A percentile compares a stretch with the other conserved stretches of the same genome.
Evolutionary conservation across 2,329 filamentous ascomycete species (phyloP).

Genomic region (Nigrograna mackinnonii): DNA sequence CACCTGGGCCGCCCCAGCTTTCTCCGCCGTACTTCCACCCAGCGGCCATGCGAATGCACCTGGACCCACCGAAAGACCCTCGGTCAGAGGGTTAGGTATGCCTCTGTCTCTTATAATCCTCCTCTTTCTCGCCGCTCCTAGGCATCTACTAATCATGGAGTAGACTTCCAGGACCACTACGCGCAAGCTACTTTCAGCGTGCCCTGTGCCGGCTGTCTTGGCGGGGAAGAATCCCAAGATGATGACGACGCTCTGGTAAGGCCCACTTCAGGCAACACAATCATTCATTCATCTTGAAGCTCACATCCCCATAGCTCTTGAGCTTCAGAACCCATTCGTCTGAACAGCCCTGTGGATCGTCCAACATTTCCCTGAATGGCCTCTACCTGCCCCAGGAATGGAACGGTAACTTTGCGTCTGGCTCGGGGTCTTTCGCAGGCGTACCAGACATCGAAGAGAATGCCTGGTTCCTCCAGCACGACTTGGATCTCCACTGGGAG

Average conservation of each 20-base stretch:
- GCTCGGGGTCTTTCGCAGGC: conserved; percentile 35
- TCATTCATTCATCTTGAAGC: conserved; percentile 19
- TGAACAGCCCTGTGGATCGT: conserved; percentile 40
- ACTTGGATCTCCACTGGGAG: conserved; percentile 43
- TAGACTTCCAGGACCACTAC: conserved; percentile 38
- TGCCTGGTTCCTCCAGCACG: conserved; percentile 36
- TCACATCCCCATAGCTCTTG: conserved; percentile 42
- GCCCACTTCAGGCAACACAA: conserved; percentile 38
- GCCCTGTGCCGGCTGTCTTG: conserved; percentile 47
- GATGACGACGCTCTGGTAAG: conserved; percentile 47
- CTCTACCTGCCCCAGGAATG: conserved; percentile 41
- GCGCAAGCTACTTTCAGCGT: conserved; percentile 47
- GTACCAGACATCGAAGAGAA: conserved; percentile 32
- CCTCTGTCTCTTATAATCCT: conserved; percentile 20
- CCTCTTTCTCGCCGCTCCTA: conserved; percentile 26
- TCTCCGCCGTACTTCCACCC: conserved; percentile 29
- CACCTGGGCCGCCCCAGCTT: conserved; percentile 29
- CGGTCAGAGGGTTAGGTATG: conserved; percentile 33
- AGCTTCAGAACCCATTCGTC: conserved; percentile 44
- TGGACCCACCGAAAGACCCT: conserved; percentile 18
- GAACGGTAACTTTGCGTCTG: conserved; percentile 39
- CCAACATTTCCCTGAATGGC: conserved; percentile 49
- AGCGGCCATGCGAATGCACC: conserved; percentile 15
- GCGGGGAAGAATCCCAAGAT: conserved; percentile 42
- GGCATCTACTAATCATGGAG: conserved; percentile 33